Percentiles rank a stretch among this genome's conserved stretches.
These are phyloP conservation scores for Leishmania gerbilli DNA, from an alignment of 208 protist genomes.

Conservation along the genomic window DNA sequence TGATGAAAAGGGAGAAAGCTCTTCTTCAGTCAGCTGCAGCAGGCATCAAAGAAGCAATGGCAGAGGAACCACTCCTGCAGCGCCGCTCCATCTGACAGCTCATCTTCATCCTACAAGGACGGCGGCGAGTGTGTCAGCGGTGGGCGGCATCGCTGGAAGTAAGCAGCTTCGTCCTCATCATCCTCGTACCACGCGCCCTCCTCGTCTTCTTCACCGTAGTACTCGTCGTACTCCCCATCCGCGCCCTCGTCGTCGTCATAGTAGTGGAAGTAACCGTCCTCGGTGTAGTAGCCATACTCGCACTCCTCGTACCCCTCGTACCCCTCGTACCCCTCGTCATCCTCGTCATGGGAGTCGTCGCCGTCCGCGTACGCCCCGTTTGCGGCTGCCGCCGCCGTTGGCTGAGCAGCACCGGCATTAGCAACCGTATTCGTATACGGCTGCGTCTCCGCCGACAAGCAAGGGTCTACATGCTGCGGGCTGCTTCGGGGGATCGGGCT, in stretches of 20 bases:
- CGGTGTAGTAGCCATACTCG: slow-evolving; percentile 40
- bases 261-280: slow-evolving; percentile 35
- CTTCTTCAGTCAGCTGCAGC: not conserved
- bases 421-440: not conserved
- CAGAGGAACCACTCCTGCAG: not conserved
- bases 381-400: not conserved
- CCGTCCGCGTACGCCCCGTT: slow-evolving; percentile 2
- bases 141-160: slow-evolving; percentile 33
- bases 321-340: slow-evolving; percentile 43
- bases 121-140: slow-evolving; percentile 55
- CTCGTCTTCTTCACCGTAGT: slow-evolving; percentile 13
- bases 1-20: not conserved
- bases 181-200: slow-evolving; percentile 15
- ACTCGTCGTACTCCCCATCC: slow-evolving; percentile 22
- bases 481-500: not conserved
- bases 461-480: not conserved
- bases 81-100: not conserved
- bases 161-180: slow-evolving; percentile 19
- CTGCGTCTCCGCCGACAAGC: not conserved
- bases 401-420: not conserved
- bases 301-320: slow-evolving; percentile 43
- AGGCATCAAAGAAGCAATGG: not conserved
- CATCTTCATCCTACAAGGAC: slow-evolving; percentile 26
- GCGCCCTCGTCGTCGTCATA: slow-evolving; percentile 37
- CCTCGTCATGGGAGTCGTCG: slow-evolving; percentile 9